Evolutionary conservation across 441 rosid species (phyloP).

Genomic region (Eutrema salsugineum): DNA sequence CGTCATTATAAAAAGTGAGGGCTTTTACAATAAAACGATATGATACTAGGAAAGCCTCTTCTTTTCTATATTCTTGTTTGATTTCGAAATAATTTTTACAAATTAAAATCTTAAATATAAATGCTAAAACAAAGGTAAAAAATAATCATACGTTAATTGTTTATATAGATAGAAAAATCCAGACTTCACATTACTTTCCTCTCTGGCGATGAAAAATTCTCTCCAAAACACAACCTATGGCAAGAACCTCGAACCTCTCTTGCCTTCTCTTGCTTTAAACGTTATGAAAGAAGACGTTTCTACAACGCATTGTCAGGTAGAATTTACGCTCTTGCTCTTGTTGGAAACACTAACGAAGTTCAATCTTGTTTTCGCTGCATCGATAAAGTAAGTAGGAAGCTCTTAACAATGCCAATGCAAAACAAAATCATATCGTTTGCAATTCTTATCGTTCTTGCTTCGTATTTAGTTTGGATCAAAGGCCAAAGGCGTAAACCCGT

Average conservation of each 20-base stretch:
- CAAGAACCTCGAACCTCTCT: neutral
- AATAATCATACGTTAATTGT: neutral
- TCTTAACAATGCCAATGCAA: conserved; percentile 13
- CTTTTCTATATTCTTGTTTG: neutral
- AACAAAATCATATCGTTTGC: neutral
- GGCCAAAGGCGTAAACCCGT: too few relatives aligned
- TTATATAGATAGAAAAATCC: neutral
- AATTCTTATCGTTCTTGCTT: too few relatives aligned
- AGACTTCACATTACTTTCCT: conserved; percentile 8
- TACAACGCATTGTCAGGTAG: conserved; percentile 29
- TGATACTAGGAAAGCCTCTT: neutral
- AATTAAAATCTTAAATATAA: conserved; percentile 14
- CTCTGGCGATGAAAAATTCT: conserved; percentile 19
- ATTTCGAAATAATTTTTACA: neutral
- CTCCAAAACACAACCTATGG: conserved; percentile 19
- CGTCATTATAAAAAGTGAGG: conserved; percentile 1
- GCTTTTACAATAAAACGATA: conserved; percentile 10
- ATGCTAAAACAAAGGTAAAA: neutral
- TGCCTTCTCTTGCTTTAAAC: conserved; percentile 29
- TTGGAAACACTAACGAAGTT: conserved; percentile 6
- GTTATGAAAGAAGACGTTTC: conserved; percentile 17
- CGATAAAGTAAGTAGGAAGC: conserved; percentile 16
- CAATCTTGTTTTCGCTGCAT: conserved; percentile 26
- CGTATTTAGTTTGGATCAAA: too few relatives aligned
- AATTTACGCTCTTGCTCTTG: conserved; percentile 34